Conservation (phyloP, 2,329 filamentous ascomycete species). For the Helicocarpus griseus region DNA sequence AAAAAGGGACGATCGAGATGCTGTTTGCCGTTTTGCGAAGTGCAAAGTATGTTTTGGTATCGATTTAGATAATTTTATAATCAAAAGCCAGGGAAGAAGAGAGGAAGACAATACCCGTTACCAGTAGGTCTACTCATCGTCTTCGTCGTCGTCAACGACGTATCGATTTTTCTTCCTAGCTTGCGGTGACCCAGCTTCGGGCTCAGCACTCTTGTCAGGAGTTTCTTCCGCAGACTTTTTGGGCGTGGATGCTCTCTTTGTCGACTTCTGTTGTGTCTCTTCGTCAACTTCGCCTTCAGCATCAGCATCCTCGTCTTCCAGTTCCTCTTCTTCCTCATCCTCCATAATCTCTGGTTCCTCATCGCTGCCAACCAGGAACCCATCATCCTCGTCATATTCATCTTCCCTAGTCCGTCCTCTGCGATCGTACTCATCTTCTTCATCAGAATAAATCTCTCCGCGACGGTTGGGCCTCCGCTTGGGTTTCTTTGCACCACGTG, state of each 20-base stretch:
- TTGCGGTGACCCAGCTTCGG: constrained; percentile 22
- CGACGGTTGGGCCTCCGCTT: constrained; percentile 32
- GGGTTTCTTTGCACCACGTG: constrained; percentile 25
- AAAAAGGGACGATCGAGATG: too few relatives aligned
- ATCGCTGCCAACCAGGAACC: constrained; percentile 54
- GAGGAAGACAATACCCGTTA: not conserved
- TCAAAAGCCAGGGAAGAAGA: not conserved
- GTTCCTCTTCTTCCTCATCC: constrained; percentile 31
- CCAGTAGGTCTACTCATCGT: constrained; percentile 23
- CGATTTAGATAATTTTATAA: too few relatives aligned
- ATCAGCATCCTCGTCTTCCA: constrained; percentile 37
- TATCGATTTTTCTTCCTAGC: constrained; percentile 38
- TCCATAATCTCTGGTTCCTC: constrained; percentile 39
- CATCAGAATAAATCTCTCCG: constrained; percentile 40
- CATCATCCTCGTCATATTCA: constrained; percentile 74
- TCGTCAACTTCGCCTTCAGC: constrained; percentile 35
- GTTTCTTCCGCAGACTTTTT: constrained; percentile 13
- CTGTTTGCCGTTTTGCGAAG: too few relatives aligned
- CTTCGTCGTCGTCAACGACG: constrained; percentile 40
- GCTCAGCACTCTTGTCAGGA: constrained; percentile 12
- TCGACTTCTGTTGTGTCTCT: constrained; percentile 19
- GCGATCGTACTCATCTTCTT: constrained; percentile 39
- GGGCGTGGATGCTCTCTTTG: constrained; percentile 15
- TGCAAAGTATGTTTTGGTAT: too few relatives aligned
- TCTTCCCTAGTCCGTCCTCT: constrained; percentile 54